Conservation (phyloP, 371 early-diverging fungal genomes). For the Cokeromyces recurvatus region DNA sequence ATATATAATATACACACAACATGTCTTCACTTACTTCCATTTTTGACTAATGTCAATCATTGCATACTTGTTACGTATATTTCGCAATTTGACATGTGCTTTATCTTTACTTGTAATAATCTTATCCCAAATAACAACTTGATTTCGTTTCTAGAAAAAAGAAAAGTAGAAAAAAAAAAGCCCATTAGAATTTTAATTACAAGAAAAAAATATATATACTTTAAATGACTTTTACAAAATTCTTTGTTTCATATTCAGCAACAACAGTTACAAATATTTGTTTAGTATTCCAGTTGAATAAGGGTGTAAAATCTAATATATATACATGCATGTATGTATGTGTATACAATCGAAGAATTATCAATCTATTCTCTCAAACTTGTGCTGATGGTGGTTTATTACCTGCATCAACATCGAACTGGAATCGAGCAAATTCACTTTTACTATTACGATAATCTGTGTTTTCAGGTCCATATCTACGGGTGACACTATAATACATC, state of each 20-base stretch:
- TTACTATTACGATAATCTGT: slow-evolving; percentile 58
- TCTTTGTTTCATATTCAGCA: slow-evolving; percentile 74
- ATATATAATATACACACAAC: background rate
- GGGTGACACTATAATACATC: slow-evolving; percentile 45
- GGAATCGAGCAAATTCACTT: slow-evolving; percentile 63
- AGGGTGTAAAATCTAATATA: slow-evolving; percentile 68
- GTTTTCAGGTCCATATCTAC: slow-evolving; percentile 59
- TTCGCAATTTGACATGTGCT: slow-evolving; percentile 56
- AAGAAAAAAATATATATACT: too few relatives aligned
- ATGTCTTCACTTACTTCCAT: slow-evolving; percentile 51
- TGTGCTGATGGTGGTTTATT: background rate
- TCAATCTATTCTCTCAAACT: too few relatives aligned
- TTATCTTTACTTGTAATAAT: slow-evolving; percentile 73
- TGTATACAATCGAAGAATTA: background rate
- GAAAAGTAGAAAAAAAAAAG: too few relatives aligned
- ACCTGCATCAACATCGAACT: slow-evolving; percentile 79
- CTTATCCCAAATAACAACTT: slow-evolving; percentile 90
- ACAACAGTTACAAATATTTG: slow-evolving; percentile 87
- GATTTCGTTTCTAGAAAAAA: slow-evolving; percentile 51
- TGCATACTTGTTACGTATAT: slow-evolving; percentile 73
- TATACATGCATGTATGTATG: background rate
- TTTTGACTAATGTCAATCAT: slow-evolving; percentile 62
- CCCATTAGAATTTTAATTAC: too few relatives aligned
- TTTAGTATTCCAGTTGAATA: slow-evolving; percentile 97
- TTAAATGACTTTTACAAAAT: slow-evolving; percentile 55